Conservation (phyloP, 257 asterid genomes). For the Eucommia ulmoides region DNA sequence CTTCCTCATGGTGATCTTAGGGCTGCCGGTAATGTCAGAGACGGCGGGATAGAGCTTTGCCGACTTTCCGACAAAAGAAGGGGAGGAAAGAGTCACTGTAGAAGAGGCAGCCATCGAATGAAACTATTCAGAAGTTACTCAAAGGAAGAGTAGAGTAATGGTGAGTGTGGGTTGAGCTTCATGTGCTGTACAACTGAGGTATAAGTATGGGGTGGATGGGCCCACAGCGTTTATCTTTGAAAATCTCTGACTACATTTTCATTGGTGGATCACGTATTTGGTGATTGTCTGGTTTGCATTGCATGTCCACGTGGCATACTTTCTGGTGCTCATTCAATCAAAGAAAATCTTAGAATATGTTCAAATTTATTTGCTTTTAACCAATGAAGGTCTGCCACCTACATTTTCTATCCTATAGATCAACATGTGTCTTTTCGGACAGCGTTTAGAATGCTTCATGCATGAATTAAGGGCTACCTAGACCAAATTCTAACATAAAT, state of each 20-base stretch:
- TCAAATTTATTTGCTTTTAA: no score
- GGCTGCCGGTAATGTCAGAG: neutral
- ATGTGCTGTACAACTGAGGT: neutral
- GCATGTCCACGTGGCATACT: neutral
- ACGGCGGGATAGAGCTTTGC: neutral
- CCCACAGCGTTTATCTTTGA: neutral
- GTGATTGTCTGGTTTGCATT: neutral
- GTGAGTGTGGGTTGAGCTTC: neutral
- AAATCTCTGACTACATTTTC: neutral
- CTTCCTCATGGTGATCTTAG: neutral
- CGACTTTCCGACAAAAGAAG: neutral
- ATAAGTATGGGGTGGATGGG: neutral
- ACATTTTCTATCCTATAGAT: no score
- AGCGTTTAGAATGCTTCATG: no score
- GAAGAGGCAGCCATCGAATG: neutral
- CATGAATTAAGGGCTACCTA: no score
- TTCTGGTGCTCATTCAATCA: no score
- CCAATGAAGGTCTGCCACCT: no score
- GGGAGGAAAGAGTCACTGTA: neutral
- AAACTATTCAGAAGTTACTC: neutral
- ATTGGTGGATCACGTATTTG: neutral
- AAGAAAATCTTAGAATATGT: no score
- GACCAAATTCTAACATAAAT: no score
- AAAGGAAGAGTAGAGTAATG: neutral
- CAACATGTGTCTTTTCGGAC: no score